Evolutionary conservation across 2,329 filamentous ascomycete species (phyloP), one percentile per base, ranked within the genome.

Genomic region (Seiridium cupressi): DNA sequence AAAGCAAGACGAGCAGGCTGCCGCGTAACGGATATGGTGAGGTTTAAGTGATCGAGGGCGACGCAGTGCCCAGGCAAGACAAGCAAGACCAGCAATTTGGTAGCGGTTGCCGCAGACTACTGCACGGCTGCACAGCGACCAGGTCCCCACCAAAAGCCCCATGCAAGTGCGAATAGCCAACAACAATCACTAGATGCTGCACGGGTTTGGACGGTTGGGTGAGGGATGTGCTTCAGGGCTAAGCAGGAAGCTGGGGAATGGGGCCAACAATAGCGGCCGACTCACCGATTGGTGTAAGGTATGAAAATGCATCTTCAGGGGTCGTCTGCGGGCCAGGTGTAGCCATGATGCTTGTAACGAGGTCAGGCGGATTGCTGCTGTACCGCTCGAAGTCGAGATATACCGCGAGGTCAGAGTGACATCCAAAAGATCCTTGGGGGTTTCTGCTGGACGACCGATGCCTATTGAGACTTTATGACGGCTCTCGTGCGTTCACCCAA

Each of bases 281-380:
- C 83, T 81, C 74, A 85, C 83, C 83, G 74, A 85, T 82, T 73
- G 83, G 83, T 68, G 75, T 77, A 66, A 85, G 77, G 74, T 79
- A 82, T 63, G 77, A 79, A 63, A 76, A 74, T 66, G 74, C 75
- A 74, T 77, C 76, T 72, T 71, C 77, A 76, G 76, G 78, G 76
- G 74, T 77, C 47, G 60, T 61, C 71, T 77, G 78, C 76, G 77
- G 76, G 69, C 68, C 68, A 69, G 69, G 67, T 64, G 70, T 69
- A 68, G 76, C 77, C 76, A 78, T 78, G 66, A 66, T 72, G 64
- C 68, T 60, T 66, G 61, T 63, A 64, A 64, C 62, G 38, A 42
- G 38, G 38, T 13, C 7, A 42, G 38, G 38, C 38, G 38, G 7
- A 42, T 42, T 26, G 18, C 18, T 26, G 18, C 18, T 26, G 18